phyloP scores from a whole-genome alignment of 1,139 yeast species.

The Zygosaccharomyces pseudobailii region DNA sequence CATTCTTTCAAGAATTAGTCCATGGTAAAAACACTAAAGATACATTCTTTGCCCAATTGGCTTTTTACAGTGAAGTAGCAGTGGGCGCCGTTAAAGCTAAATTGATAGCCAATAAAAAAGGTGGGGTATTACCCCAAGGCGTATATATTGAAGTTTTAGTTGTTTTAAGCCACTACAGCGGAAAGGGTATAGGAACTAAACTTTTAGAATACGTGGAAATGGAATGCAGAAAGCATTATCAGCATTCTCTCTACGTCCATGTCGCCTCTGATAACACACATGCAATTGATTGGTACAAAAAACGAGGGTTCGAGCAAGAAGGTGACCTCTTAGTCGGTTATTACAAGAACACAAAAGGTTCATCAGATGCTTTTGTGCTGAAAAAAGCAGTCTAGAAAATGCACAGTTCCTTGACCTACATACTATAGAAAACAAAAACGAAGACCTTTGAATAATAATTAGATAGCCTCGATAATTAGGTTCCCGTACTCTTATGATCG shows the following conservation, averaged over 20 bases:
- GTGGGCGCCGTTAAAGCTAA: conserved; percentile 66
- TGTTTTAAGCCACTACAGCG: conserved; percentile 57
- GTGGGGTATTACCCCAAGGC: conserved; percentile 40
- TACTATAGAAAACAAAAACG: conserved; percentile 1
- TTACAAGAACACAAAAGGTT: conserved; percentile 43
- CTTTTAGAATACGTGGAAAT: conserved; percentile 52
- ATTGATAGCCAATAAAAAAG: conserved; percentile 28
- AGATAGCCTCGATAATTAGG: neutral
- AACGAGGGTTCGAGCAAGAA: conserved; percentile 46
- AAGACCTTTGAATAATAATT: too few relatives aligned
- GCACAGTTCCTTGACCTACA: conserved; percentile 19
- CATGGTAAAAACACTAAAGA: conserved; percentile 10
- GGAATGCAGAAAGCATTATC: conserved; percentile 48
- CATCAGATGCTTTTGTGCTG: conserved; percentile 45
- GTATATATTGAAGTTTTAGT: conserved; percentile 64
- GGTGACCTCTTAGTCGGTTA: conserved; percentile 48
- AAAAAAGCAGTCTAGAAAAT: conserved; percentile 17
- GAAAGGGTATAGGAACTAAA: conserved; percentile 56
- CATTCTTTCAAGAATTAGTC: conserved; percentile 19
- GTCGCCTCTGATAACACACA: conserved; percentile 47
- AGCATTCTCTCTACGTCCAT: conserved; percentile 57
- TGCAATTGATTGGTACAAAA: conserved; percentile 53
- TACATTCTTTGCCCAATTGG: conserved; percentile 33
- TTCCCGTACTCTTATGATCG: conserved; percentile 12
- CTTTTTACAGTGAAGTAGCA: conserved; percentile 59